These are phyloP conservation scores for Kodamaea leandrae DNA, from an alignment of 805 yeast genomes.

Conservation along the genomic window DNA sequence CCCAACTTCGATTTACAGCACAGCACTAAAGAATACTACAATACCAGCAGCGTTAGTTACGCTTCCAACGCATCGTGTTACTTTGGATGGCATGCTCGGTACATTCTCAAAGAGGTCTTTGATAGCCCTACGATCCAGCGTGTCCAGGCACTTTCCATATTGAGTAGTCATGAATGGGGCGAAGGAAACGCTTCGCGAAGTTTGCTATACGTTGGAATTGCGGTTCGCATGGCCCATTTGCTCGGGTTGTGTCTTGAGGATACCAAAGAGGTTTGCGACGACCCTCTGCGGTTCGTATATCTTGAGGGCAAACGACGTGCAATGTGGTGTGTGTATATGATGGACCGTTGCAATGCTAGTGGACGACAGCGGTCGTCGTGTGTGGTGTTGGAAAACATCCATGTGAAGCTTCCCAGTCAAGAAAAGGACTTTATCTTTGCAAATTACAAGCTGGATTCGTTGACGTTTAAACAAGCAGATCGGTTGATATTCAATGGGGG, in stretches of 20 bases:
- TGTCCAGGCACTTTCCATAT: conserved; percentile 35
- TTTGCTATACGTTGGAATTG: conserved; percentile 37
- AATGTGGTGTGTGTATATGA: conserved; percentile 41
- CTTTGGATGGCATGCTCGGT: conserved; percentile 40
- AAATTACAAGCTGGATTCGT: conserved; percentile 12
- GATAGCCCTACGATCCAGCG: conserved; percentile 38
- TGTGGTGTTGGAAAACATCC: conserved; percentile 31
- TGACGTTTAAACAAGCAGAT: conserved; percentile 16
- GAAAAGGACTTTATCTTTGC: conserved; percentile 33
- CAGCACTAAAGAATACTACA: conserved; percentile 2
- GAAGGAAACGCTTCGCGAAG: conserved; percentile 37
- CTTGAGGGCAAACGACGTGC: conserved; percentile 35
- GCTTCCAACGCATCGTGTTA: conserved; percentile 35
- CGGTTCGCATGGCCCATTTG: conserved; percentile 38
- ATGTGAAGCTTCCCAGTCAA: conserved; percentile 28
- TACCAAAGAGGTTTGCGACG: conserved; percentile 10
- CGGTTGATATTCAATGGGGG: conserved; percentile 10
- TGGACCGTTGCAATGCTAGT: conserved; percentile 40
- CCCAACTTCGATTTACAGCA: conserved; percentile 17
- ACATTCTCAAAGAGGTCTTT: conserved; percentile 28
- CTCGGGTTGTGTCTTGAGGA: conserved; percentile 27
- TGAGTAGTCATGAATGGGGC: conserved; percentile 43
- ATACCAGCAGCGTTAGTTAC: conserved; percentile 8
- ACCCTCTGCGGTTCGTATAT: conserved; percentile 18
- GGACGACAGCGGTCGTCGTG: conserved; percentile 34